Percentiles rank a stretch among this genome's conserved stretches.
Conservation (phyloP, 352 stramenopile species). For the Peronosclerospora sorghi region DNA sequence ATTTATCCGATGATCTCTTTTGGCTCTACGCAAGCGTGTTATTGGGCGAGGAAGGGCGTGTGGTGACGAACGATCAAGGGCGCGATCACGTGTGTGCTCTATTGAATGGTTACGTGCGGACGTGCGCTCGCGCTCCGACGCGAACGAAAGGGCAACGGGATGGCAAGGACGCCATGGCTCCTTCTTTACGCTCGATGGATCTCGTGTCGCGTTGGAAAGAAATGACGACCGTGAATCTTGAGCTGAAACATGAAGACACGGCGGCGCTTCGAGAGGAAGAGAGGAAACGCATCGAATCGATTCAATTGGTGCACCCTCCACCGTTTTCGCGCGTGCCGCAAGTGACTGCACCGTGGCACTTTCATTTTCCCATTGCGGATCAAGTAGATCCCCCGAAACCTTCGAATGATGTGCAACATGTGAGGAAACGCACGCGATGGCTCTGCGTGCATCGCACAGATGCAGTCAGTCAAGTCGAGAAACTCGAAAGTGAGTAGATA, state of each 20-base stretch:
- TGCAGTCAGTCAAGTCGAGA: constrained; percentile 2
- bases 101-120: constrained; percentile 29
- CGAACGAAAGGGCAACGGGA: constrained; percentile 16
- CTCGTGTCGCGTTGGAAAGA: constrained; percentile 66
- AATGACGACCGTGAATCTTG: constrained; percentile 56
- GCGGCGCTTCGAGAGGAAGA: too few species aligned
- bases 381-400: constrained; percentile 15
- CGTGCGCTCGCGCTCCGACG: constrained; percentile 2
- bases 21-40: constrained; percentile 93
- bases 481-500: not conserved
- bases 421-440: constrained; percentile 27
- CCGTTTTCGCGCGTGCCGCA: constrained; percentile 65
- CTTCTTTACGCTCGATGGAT: constrained; percentile 47
- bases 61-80: constrained; percentile 97
- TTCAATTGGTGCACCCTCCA: constrained; percentile 44
- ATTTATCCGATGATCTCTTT: constrained; percentile 92
- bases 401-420: constrained; percentile 11
- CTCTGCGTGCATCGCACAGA: constrained; percentile 23
- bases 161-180: constrained; percentile 1
- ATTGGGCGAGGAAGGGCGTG: constrained; percentile 43
- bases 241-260: constrained; percentile 51
- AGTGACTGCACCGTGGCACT: constrained; percentile 24
- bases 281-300: constrained; percentile 27
- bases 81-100: constrained; percentile 88
- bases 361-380: constrained; percentile 49